Evolutionary conservation across 306 rosid species (phyloP), one percentile per base, ranked within the genome.

Genomic region (Prosopis cineraria): DNA sequence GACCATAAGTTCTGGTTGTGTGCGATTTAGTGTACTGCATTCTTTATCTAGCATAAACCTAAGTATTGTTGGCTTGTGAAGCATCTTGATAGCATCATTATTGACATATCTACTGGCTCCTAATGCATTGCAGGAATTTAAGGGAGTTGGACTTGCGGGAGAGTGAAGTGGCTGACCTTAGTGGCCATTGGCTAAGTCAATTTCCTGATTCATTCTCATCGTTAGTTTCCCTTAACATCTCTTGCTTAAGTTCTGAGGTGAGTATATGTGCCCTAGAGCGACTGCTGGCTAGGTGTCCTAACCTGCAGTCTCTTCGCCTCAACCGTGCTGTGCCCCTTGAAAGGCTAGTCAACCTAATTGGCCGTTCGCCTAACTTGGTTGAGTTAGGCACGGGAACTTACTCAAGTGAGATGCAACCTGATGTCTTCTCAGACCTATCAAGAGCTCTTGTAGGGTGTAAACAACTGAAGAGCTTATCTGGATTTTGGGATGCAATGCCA

Each of bases 171-270:
- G 99, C 93, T 4, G 99, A 96, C 77, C 82, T 81, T 55, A 86
- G 88, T 69, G 99, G 99, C 64, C 97, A 91, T 83, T 96, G 99
- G 99, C 91, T 93, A 24, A 91, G 94, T 76, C 91, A 90, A 73
- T 96, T 96, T 77, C 99, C 97, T 24, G 99, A 96, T 87, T 76
- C 91, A 0, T 91, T 90, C 84, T 89, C 97, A 0, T 93, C 97
- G 1, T 79, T 96, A n/a, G 96, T 87, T 45, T 93, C 99, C 37
- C 97, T 96, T 17, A 90, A 96, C 81, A 88, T 96, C 80, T 84
- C 96, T 48, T 93, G 93, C 84, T 83, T 96, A 73, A 81, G 45
- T n/a, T 90, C 89, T 44, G 98, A 96, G 88, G 91, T 93, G 85
- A 93, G 85, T 86, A 81, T 87, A 79, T 75, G 93, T 59, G 87